Evolutionary conservation across 148 eudicot genomes (phyloP).

Genomic region (Chenopodium berlandieri): DNA sequence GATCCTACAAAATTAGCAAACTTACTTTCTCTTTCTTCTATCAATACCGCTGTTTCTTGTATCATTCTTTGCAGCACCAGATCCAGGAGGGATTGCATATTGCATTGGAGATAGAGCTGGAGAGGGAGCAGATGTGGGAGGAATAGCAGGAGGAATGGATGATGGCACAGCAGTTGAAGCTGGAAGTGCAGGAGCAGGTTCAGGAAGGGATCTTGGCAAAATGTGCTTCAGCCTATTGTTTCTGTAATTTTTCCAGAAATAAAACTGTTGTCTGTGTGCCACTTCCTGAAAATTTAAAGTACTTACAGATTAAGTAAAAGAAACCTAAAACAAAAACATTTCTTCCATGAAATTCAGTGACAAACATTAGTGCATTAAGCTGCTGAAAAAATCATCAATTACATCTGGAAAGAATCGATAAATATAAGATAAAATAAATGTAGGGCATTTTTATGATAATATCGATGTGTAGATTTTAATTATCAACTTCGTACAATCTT

Average conservation of each 20-base stretch:
- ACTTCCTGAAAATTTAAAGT: constrained; percentile 53
- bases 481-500: no score
- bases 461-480: no score
- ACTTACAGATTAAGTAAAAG: not conserved
- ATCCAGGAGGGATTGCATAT: constrained; percentile 61
- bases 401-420: not conserved
- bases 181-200: constrained; percentile 51
- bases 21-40: constrained; percentile 86
- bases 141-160: constrained; percentile 44
- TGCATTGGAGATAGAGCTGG: constrained; percentile 79
- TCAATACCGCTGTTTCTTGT: constrained; percentile 61
- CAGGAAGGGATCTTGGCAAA: constrained; percentile 84
- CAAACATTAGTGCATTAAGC: not conserved
- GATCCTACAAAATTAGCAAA: constrained; percentile 1
- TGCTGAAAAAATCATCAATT: not conserved
- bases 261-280: constrained; percentile 94
- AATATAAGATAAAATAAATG: no score
- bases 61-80: constrained; percentile 61
- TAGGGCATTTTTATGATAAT: no score
- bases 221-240: constrained; percentile 94
- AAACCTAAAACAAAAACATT: not conserved
- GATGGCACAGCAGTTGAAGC: constrained; percentile 44
- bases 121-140: constrained; percentile 51
- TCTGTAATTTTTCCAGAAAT: constrained; percentile 91
- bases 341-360: not conserved